Evolutionary conservation across 768 basidiomycete genomes (phyloP).

Genomic region (Tephrocybe sp.): DNA sequence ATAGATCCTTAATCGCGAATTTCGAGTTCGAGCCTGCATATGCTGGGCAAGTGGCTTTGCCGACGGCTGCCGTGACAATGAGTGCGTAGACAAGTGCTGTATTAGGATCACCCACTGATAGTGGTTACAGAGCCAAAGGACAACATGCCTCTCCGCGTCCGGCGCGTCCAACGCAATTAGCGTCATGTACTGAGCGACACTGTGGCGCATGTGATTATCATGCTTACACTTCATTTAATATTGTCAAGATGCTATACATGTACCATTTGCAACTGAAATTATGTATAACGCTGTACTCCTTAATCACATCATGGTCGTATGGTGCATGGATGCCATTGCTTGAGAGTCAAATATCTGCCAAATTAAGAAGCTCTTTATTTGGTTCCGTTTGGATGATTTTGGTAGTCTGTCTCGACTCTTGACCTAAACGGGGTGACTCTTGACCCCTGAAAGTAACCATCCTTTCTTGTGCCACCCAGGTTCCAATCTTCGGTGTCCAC

Average conservation of each 20-base stretch:
- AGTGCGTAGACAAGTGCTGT: slow-evolving; percentile 28
- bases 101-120: neutral
- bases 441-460: neutral
- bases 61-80: slow-evolving; percentile 47
- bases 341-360: too few relatives aligned
- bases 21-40: slow-evolving; percentile 46
- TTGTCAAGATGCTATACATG: too few relatives aligned
- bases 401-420: too few relatives aligned
- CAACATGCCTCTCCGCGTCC: slow-evolving; percentile 34
- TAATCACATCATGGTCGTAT: too few relatives aligned
- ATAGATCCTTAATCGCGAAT: slow-evolving; percentile 38
- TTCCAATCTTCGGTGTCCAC: neutral
- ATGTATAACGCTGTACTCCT: too few relatives aligned
- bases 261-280: too few relatives aligned
- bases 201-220: neutral
- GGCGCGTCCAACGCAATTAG: slow-evolving; percentile 9
- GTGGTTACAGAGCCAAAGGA: slow-evolving; percentile 33
- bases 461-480: neutral
- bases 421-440: too few relatives aligned
- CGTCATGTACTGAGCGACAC: neutral
- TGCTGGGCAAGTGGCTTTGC: slow-evolving; percentile 37
- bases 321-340: too few relatives aligned
- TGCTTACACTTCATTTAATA: too few relatives aligned
- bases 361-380: too few relatives aligned
- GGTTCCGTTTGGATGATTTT: too few relatives aligned